Base-by-base conservation (phyloP, 169 alveolate genomes). In the Plasmodium relictum region DNA sequence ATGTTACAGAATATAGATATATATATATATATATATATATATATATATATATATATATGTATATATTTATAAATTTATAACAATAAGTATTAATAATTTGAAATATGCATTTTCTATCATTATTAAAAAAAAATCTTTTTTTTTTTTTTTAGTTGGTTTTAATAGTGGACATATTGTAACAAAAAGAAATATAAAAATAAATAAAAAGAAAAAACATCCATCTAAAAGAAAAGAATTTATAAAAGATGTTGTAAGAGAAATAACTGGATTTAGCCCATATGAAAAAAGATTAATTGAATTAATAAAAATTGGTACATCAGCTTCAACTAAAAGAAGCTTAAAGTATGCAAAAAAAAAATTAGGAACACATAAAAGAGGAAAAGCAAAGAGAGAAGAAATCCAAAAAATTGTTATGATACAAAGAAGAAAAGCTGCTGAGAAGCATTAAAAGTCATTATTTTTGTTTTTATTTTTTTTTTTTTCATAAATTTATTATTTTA, bases 341-440 rank as follows among this genome's bases (percentile, higher is more conserved):
- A 98, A 98, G 96, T 94, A 98, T 88, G 99, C 99, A 72, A 98
- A 98, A 97, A 96, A 96, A 93, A 97, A 99, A 92, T 97, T 99
- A 93, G 99, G 99, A 39, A 99, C 99, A 58, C 99, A 98, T 94
- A 95, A 97, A 94, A 97, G 99, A 92, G 99, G 99, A 63, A 97
- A 97, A 96, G 96, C 96, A 72, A 99, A 98, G 98, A 95, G 99
- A 89, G 98, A 95, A 72, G 98, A 97, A 92, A 93, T 98, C 78
- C 95, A 94, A 73, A 96, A 93, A 63, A 96, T 96, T 61, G 97
- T 98, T 76, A 96, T 95, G 71, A 90, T 93, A 65, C 98, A 97
- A 93, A 96, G 98, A 91, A 97, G 95, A 93, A 94, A 94, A 68
- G 94, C 94, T n/a, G 91, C 88, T 52, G 86, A 88, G 37, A 72